Evolutionary conservation across 441 rosid species (phyloP), one percentile per base, ranked within the genome.

Genomic region (Croton setiger): DNA sequence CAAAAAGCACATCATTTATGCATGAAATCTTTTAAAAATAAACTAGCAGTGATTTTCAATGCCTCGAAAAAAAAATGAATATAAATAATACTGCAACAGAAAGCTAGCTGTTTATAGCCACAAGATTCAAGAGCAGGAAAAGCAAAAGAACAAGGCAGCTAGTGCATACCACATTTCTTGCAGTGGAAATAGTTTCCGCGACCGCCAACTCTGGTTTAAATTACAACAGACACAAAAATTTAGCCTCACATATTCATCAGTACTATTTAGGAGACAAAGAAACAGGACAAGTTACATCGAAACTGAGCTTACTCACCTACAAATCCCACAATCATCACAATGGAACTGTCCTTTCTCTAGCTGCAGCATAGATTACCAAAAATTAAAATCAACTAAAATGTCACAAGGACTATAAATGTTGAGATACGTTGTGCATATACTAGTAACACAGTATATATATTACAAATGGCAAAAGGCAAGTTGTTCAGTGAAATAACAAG

Each of bases 271-370:
- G 56, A 44, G 21, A 39, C 4, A 17, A 13, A 18, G 12, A 59
- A 12, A 57, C 13, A 27, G n/a, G n/a, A n/a, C n/a, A 5, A 35
- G 59, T 56, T 0, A 49, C 36, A 53, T 21, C 20, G 36, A 72
- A 48, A 57, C 13, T 21, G 8, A 18, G 60, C n/a, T 48, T 9
- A 76, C 86, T 64, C 48, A 92, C 99, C 97, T 81, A 82, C 99
- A 92, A 77, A 94, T 94, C n/a, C 99, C 98, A 82, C 99, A 94
- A 36, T 94, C 97, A 71, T 90, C 81, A 64, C 98, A 94, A 76
- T 94, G 99, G 74, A 92, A 92, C 74, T 88, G 99, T 36, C 75
- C 78, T 68, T 94, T 94, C 57, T 71, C 84, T 18, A 68, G 84
- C 97, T 90, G n/a, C n/a, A n/a, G 67, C 49, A 35, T 15, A 63